Percentiles rank a stretch among this genome's conserved stretches.
phyloP scores from a whole-genome alignment of 83 land plant genomes.

The Thuja plicata region DNA sequence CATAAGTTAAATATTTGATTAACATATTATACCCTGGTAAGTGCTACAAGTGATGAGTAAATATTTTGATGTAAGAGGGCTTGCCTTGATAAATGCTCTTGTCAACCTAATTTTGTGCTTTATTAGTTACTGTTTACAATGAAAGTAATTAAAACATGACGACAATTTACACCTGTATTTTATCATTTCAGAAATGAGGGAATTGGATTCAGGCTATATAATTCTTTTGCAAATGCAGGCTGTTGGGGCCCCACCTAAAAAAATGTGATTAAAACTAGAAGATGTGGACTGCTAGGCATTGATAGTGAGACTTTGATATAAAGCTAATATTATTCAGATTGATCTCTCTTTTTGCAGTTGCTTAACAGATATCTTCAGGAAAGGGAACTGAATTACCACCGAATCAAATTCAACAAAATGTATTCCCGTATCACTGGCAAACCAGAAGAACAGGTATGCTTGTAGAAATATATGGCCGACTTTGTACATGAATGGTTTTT shows the following conservation, averaged over 20 bases:
- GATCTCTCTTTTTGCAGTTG: slow-evolving; percentile 37
- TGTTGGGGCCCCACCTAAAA: neutral
- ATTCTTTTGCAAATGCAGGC: neutral
- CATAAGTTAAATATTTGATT: neutral
- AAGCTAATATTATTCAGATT: neutral
- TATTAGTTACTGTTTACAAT: neutral
- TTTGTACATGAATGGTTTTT: neutral
- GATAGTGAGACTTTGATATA: neutral
- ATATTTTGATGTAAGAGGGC: too few relatives aligned
- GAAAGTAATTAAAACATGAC: neutral
- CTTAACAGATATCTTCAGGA: slow-evolving; percentile 75
- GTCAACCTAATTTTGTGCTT: neutral
- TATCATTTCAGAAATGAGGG: neutral
- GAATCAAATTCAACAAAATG: slow-evolving; percentile 82
- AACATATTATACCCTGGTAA: neutral
- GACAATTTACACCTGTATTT: neutral
- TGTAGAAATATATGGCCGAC: neutral
- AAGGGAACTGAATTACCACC: slow-evolving; percentile 90
- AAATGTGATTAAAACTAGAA: neutral
- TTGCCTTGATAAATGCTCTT: neutral
- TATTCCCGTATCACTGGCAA: slow-evolving; percentile 86
- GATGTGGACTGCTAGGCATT: neutral
- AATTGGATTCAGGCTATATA: neutral
- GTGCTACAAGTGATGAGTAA: too few relatives aligned
- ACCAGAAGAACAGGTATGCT: slow-evolving; percentile 65